Evolutionary conservation across 192 early-diverging fungal genomes (phyloP).

Genomic region (Rhizophagus clarus): DNA sequence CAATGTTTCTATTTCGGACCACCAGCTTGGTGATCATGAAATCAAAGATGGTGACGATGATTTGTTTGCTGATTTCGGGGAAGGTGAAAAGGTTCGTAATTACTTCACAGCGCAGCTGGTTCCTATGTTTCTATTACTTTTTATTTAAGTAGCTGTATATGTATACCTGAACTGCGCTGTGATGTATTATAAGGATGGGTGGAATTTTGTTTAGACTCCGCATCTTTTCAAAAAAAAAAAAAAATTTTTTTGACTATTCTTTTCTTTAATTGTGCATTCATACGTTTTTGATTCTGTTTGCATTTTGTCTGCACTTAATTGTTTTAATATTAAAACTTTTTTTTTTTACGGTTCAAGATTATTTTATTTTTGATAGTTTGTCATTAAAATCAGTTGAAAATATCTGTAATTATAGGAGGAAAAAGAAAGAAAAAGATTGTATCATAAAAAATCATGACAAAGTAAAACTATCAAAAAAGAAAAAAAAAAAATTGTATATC

Average conservation of each 20-base stretch:
- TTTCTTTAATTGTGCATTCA: background rate
- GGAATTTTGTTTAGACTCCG: background rate
- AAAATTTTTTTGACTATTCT: background rate
- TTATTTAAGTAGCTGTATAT: background rate
- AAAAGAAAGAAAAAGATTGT: background rate
- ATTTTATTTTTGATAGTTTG: slow-evolving; percentile 10
- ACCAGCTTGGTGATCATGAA: slow-evolving; percentile 14
- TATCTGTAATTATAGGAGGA: slow-evolving; percentile 1
- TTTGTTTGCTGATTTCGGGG: slow-evolving; percentile 44
- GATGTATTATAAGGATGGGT: background rate
- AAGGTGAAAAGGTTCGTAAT: slow-evolving; percentile 41
- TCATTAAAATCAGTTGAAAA: background rate
- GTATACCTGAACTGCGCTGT: slow-evolving; percentile 23
- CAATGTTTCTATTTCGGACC: background rate
- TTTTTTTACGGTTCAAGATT: background rate
- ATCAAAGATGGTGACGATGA: slow-evolving; percentile 37
- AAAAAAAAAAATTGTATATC: background rate
- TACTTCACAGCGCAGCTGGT: slow-evolving; percentile 26
- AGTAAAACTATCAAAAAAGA: background rate
- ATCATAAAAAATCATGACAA: background rate
- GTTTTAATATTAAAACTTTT: background rate
- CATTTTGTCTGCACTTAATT: background rate
- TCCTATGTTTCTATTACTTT: slow-evolving; percentile 19
- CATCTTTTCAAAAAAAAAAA: background rate
- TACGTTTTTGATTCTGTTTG: background rate